Percentiles rank a stretch among this genome's conserved stretches.
Evolutionary conservation across 768 basidiomycete species (phyloP).

Genomic region (Hypholoma fasciculare): DNA sequence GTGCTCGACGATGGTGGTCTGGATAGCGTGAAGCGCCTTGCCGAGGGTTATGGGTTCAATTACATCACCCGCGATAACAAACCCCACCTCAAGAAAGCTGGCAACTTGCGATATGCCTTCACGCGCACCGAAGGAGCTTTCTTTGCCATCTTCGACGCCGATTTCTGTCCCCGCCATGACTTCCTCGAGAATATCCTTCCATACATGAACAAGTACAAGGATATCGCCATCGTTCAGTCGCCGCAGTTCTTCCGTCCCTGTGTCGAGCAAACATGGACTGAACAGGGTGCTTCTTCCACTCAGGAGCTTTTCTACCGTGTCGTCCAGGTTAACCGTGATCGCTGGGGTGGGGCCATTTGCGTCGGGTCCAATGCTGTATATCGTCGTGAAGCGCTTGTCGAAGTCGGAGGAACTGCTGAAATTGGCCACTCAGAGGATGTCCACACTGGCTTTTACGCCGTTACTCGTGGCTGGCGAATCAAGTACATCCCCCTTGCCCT

Average conservation of each 20-base stretch:
- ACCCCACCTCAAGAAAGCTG: constrained; percentile 27
- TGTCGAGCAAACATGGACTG: constrained; percentile 25
- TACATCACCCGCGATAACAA: constrained; percentile 27
- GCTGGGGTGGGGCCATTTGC: constrained; percentile 26
- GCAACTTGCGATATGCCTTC: constrained; percentile 28
- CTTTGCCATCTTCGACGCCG: constrained; percentile 29
- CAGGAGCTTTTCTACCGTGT: constrained; percentile 27
- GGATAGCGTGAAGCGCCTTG: constrained; percentile 22
- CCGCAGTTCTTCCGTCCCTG: constrained; percentile 28
- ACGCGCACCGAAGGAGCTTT: constrained; percentile 26
- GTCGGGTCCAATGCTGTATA: constrained; percentile 28
- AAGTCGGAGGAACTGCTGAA: constrained; percentile 24
- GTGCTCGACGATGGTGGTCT: constrained; percentile 29
- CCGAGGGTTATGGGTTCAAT: constrained; percentile 22
- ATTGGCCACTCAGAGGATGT: constrained; percentile 28
- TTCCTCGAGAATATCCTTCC: constrained; percentile 24
- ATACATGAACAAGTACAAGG: constrained; percentile 21
- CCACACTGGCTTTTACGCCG: constrained; percentile 27
- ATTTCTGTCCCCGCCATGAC: constrained; percentile 28
- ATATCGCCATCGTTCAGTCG: constrained; percentile 27
- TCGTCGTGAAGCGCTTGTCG: constrained; percentile 23
- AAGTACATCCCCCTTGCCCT: constrained; percentile 28
- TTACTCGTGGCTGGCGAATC: constrained; percentile 25
- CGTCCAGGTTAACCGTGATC: constrained; percentile 27
- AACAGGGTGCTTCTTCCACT: constrained; percentile 26